Conservation (phyloP, 2,329 filamentous ascomycete genomes). For the Fusarium fracticaudum region DNA sequence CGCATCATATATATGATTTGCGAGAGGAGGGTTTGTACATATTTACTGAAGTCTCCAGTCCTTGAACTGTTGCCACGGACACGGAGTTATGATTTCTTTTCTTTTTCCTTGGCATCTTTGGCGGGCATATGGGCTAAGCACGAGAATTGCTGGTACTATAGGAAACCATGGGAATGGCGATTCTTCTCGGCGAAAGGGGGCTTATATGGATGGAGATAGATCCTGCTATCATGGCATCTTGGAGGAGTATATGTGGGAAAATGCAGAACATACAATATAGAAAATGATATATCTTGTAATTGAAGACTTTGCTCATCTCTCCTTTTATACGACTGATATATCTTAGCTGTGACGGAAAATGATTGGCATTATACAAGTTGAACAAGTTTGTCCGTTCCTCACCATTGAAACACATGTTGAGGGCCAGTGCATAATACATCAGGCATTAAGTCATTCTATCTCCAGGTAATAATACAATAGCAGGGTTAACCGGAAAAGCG, state of each 20-base stretch:
- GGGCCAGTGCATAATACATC: background rate
- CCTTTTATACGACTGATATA: background rate
- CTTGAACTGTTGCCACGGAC: background rate
- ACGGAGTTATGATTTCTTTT: slow-evolving; percentile 16
- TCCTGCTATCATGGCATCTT: slow-evolving; percentile 3
- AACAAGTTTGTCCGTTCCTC: background rate
- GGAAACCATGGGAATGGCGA: background rate
- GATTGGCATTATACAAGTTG: background rate
- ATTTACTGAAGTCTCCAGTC: background rate
- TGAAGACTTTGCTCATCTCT: background rate
- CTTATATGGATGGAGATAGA: background rate
- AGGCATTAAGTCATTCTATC: slow-evolving; percentile 1
- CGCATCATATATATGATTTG: background rate
- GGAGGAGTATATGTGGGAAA: slow-evolving; percentile 6
- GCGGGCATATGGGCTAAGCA: background rate
- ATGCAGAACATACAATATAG: background rate
- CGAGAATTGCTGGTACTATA: background rate
- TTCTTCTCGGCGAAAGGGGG: background rate
- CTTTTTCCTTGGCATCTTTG: slow-evolving; percentile 12
- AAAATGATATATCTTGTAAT: slow-evolving; percentile 12
- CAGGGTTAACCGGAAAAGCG: slow-evolving; percentile 1
- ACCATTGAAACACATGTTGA: background rate
- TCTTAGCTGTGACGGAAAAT: background rate
- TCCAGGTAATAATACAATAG: slow-evolving; percentile 9
- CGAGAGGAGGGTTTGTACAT: background rate